Conservation (phyloP, 139 green algal species). For the Haematococcus sp. region DNA sequence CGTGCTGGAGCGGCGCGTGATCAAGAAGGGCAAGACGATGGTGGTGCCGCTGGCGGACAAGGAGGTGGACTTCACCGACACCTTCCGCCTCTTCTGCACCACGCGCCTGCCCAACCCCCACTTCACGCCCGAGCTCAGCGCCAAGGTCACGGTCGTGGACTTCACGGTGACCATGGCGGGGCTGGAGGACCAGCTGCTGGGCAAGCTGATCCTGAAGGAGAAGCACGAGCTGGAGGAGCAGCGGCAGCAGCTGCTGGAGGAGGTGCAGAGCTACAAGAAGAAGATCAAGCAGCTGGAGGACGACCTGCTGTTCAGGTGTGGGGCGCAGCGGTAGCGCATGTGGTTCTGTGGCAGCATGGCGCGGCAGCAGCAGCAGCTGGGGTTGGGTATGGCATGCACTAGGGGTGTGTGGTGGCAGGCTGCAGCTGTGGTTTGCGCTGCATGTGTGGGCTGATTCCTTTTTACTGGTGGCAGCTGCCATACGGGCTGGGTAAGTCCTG, state of each 20-base stretch:
- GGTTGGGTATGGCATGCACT: too few species aligned
- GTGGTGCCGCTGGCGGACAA: conserved; percentile 82
- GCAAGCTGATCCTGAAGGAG: conserved; percentile 92
- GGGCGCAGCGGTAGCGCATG: too few species aligned
- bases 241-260: conserved; percentile 81
- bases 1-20: conserved; percentile 80
- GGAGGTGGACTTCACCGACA: conserved; percentile 88
- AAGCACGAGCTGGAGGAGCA: conserved; percentile 95
- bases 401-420: too few species aligned
- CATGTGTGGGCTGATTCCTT: too few species aligned
- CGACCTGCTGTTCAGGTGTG: conserved; percentile 81
- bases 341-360: too few species aligned
- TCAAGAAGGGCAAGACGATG: conserved; percentile 66
- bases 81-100: conserved; percentile 89
- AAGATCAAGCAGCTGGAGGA: conserved; percentile 95
- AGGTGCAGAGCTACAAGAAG: conserved; percentile 90
- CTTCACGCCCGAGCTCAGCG: conserved; percentile 90
- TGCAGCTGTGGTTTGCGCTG: too few species aligned
- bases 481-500: too few species aligned
- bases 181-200: conserved; percentile 95
- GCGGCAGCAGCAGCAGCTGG: too few species aligned
- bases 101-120: conserved; percentile 89
- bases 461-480: too few species aligned
- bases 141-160: conserved; percentile 86
- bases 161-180: conserved; percentile 93